A percentile compares a stretch with the other conserved stretches of the same genome.
phyloP scores from a whole-genome alignment of 805 yeast genomes.

The Candida ulmi region DNA sequence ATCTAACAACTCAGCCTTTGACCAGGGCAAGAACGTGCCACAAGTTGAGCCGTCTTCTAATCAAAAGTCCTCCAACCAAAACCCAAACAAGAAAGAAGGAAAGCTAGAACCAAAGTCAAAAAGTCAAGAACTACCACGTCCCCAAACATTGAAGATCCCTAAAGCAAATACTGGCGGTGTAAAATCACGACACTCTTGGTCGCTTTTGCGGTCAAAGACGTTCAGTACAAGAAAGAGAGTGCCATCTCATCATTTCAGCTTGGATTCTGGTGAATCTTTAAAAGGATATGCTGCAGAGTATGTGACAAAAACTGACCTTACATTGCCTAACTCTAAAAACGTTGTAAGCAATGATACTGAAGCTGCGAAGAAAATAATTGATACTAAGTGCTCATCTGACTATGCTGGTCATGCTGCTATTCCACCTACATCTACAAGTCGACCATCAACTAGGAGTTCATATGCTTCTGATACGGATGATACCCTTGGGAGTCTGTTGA shows the following conservation, averaged over 20 bases:
- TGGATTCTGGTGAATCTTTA: constrained; percentile 22
- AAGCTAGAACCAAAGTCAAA: too few relatives aligned
- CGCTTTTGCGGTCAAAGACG: constrained; percentile 1
- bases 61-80: too few relatives aligned
- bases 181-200: constrained; percentile 16
- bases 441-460: neutral
- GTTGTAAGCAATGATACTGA: constrained; percentile 6
- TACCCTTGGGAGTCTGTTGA: constrained; percentile 2
- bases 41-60: too few relatives aligned
- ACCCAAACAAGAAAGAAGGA: too few relatives aligned
- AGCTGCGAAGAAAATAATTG: constrained; percentile 7
- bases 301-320: constrained; percentile 6
- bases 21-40: too few relatives aligned
- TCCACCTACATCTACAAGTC: neutral
- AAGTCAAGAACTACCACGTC: too few relatives aligned
- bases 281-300: constrained; percentile 15
- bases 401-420: neutral
- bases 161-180: too few relatives aligned
- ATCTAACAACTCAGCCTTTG: constrained; percentile 1
- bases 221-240: neutral
- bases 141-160: too few relatives aligned
- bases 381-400: neutral
- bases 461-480: constrained; percentile 4
- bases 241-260: constrained; percentile 4
- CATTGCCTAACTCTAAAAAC: constrained; percentile 6